Evolutionary conservation across 139 green algal genomes (phyloP).

Genomic region (Tetraselmis striata): DNA sequence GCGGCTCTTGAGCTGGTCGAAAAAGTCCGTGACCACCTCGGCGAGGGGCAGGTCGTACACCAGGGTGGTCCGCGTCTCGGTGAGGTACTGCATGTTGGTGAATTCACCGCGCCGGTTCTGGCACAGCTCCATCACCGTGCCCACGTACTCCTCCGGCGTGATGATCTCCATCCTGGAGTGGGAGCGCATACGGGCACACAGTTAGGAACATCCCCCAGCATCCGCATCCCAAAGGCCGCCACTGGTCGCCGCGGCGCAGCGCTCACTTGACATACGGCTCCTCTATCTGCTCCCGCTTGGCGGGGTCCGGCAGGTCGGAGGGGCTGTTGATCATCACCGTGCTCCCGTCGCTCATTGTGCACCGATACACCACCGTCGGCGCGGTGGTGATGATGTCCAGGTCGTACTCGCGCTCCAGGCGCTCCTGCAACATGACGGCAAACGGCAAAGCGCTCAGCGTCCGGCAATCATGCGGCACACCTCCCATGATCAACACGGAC

Average conservation of each 20-base stretch:
- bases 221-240: no score
- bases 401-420: conserved; percentile 94
- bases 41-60: conserved; percentile 92
- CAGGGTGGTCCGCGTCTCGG: conserved; percentile 72
- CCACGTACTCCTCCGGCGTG: conserved; percentile 84
- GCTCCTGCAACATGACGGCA: no score
- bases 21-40: conserved; percentile 97
- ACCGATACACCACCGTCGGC: conserved; percentile 88
- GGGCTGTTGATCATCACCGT: conserved; percentile 65
- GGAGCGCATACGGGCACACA: neutral
- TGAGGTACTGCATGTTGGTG: conserved; percentile 93
- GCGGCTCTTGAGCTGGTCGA: conserved; percentile 90
- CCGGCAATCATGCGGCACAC: no score
- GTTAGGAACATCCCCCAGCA: neutral
- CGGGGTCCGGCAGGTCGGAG: conserved; percentile 68
- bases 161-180: conserved; percentile 65
- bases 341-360: conserved; percentile 50
- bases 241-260: no score
- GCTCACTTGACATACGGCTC: conserved; percentile 86
- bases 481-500: no score
- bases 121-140: conserved; percentile 88
- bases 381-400: conserved; percentile 95
- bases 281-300: conserved; percentile 56
- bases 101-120: conserved; percentile 75
- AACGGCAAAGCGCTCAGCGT: no score